Evolutionary conservation across 306 rosid species (phyloP), one percentile per base, ranked within the genome.

Genomic region (Medicago arabica): DNA sequence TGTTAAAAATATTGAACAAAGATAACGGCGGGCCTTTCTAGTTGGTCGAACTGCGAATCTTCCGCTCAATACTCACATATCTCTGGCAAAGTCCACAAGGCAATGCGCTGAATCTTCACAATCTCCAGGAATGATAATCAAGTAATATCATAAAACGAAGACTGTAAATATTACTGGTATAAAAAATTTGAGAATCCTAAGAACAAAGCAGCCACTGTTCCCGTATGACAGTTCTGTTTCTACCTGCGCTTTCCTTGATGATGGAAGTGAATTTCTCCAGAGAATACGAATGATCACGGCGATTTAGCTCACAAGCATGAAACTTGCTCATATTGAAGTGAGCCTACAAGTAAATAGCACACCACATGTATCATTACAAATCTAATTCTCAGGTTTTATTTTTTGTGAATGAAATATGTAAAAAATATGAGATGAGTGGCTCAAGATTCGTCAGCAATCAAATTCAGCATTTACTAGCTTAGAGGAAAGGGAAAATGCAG

Each of bases 221-320:
- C 67, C 66, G 3, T 14, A 59, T 51, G 67, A 39, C 43, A 47
- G 44, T 38, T 21, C 69, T 34, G 61, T 18, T 39, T 72, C 53
- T 75, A 51, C 53, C 63, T n/a, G 36, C 28, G 40, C 60, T 51
- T 63, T 23, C 69, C 78, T 55, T 57, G 46, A 49, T n/a, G 75
- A 71, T 25, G 18, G 73, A 53, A 81, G 71, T 70, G 50, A 76
- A 55, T 34, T 81, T 62, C 69, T 75, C 72, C 28, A 54, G 18
- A 75, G n/a, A 70, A 38, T 69, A 11, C 7, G n/a, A 76, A 53
- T 39, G 55, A 66, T 57, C 55, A 44, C 70, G 0, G 3, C 63
- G 62, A 67, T 43, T 64, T 18, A 51, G 43, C 72, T 53, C 55
- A 31, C 44, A 34, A 19, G 70, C 58, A 5, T 41, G 74, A 71